Conservation (phyloP, 148 eudicot species). For the Selenicereus undatus region DNA sequence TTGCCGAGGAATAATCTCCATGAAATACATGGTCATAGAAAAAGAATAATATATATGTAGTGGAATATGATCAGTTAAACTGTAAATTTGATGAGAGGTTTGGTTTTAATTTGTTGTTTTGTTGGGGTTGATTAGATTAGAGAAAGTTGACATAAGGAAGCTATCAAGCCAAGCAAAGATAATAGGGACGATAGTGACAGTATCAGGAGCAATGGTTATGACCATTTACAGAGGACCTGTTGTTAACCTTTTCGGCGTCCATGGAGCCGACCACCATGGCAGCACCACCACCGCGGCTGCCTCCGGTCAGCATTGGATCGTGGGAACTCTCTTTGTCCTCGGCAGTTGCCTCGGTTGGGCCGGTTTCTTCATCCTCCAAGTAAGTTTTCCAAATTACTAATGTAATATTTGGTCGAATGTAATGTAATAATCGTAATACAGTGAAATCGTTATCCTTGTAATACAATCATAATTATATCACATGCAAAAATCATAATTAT, state of each 20-base stretch:
- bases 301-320: constrained; percentile 45
- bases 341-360: constrained; percentile 56
- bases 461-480: too few relatives aligned
- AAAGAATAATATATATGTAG: not conserved
- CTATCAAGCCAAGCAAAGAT: constrained; percentile 57
- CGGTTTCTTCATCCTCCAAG: constrained; percentile 60
- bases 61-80: not conserved
- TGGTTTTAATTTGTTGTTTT: not conserved
- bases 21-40: not conserved
- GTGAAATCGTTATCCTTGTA: too few relatives aligned
- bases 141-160: constrained; percentile 54
- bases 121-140: constrained; percentile 32
- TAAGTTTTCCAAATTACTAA: constrained; percentile 13
- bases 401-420: too few relatives aligned
- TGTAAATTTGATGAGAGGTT: not conserved
- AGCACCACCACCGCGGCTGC: constrained; percentile 10
- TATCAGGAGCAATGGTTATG: constrained; percentile 56
- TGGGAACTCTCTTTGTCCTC: constrained; percentile 49
- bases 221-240: constrained; percentile 57
- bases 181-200: constrained; percentile 55
- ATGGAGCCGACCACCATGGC: constrained; percentile 14
- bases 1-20: too few relatives aligned
- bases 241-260: constrained; percentile 35
- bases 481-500: too few relatives aligned
- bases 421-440: too few relatives aligned